Evolutionary conservation across 1,284 basidiomycete species (phyloP), one percentile per base, ranked within the genome.

Genomic region (Pseudomicrostroma phylloplanum): DNA sequence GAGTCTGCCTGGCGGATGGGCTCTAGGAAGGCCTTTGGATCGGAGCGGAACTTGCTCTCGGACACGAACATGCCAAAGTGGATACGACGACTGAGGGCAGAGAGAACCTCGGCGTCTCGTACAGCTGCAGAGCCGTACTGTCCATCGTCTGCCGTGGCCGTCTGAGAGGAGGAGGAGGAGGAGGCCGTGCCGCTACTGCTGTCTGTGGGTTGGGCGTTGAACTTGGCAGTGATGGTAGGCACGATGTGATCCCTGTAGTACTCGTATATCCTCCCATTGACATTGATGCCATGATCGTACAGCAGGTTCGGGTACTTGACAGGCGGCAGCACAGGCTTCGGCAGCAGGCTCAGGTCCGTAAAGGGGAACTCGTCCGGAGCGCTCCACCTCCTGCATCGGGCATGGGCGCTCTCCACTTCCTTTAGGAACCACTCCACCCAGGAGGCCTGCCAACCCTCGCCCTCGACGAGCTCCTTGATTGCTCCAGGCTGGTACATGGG

Each of bases 11-110:
- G 83, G 54, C 85, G 84, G 76, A 98, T 98, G 80, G 92, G 91
- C 0, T 91, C 90, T 66, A 98, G 86, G 80, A 97, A 98, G 13
- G 87, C 86, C 26, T 88, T 84, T 9, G 96, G 94, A 66, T 90
- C 83, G 39, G 86, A 84, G 19, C 85, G 81, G 83, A 99, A 99
- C 80, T 99, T 98, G 59, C 89, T 89, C 81, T 99, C 96, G 3
- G 91, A 91, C 11, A 99, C 96, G 79, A 99, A 98, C 85, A 97
- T 97, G 65, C 94, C 96, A 76, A 96, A 99, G 80, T 99, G 96
- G 58, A 99, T 92, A 42, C 96, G 86, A 80, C 96, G 89, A 80
- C 89, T 91, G 70, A 99, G 87, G 21, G 92, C 89, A 74, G 96
- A 91, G 9, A 99, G 84, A 1, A 93, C 88, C 79, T 97, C 93